Conservation (phyloP, 1,284 basidiomycete genomes). For the Malassezia japonica region DNA sequence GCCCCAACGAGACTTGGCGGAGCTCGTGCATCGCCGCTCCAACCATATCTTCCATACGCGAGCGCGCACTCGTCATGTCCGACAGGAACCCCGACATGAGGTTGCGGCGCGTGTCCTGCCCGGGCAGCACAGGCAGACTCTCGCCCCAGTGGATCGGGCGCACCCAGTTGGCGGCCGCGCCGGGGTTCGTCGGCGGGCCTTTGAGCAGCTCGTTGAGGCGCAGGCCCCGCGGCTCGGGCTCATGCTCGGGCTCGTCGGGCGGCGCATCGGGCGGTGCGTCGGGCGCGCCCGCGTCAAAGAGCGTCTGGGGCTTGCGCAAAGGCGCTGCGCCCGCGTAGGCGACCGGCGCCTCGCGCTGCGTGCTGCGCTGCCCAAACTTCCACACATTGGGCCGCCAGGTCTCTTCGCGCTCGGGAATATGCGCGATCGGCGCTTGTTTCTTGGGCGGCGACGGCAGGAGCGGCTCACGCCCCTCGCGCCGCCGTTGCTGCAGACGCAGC, state of each 20-base stretch:
- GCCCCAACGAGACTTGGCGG: conserved; percentile 3
- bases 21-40: conserved; percentile 17
- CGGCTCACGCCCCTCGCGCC: conserved; percentile 5
- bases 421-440: not conserved
- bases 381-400: conserved; percentile 1
- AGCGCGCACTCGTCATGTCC: conserved; percentile 10
- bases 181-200: conserved; percentile 34
- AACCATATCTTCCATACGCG: conserved; percentile 17
- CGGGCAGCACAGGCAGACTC: conserved; percentile 21
- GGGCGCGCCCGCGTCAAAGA: not conserved
- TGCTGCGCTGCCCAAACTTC: not conserved
- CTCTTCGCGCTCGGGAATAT: not conserved
- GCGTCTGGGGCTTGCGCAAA: not conserved
- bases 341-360: not conserved
- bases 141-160: conserved; percentile 39
- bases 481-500: conserved; percentile 15
- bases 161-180: conserved; percentile 42
- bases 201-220: conserved; percentile 34
- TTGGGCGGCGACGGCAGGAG: not conserved
- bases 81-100: conserved; percentile 1
- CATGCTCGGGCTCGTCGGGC: not conserved
- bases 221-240: too few species aligned
- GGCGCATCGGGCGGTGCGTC: not conserved
- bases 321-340: not conserved
- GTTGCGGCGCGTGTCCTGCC: not conserved